phyloP scores from a whole-genome alignment of 2,329 filamentous ascomycete species.

The Colletotrichum gigasporum region DNA sequence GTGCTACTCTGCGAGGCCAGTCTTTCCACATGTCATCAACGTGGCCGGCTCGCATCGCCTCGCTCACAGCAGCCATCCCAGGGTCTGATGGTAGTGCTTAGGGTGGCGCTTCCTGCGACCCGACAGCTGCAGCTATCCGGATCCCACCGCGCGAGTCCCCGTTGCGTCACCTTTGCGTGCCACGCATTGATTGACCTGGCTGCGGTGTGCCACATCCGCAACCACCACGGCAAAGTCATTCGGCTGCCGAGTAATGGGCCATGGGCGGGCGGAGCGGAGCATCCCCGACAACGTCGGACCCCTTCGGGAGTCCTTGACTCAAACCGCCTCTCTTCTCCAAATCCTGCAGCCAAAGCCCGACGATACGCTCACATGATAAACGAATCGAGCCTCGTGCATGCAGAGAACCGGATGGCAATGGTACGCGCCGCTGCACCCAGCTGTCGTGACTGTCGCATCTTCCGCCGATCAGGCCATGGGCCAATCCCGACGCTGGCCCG shows the following conservation, averaged over 20 bases:
- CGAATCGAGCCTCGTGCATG: constrained; percentile 10
- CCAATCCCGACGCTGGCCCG: background rate
- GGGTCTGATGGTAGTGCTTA: background rate
- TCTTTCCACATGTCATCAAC: background rate
- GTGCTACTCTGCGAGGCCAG: no score
- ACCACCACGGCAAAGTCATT: no score
- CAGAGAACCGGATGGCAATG: background rate
- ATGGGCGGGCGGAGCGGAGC: no score
- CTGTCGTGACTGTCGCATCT: constrained; percentile 1
- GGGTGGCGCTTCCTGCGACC: background rate
- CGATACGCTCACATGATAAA: background rate
- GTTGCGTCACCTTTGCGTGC: background rate
- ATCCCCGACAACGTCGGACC: no score
- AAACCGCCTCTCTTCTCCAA: background rate
- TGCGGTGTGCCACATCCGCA: no score
- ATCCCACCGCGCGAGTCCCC: background rate
- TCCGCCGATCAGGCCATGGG: constrained; percentile 9
- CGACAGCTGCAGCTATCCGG: background rate
- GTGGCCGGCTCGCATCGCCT: background rate
- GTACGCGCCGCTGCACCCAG: background rate
- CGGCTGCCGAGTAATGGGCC: no score
- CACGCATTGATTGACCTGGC: background rate
- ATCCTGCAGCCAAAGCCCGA: background rate
- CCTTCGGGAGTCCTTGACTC: no score
- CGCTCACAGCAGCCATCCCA: background rate